A percentile compares a stretch with the other conserved stretches of the same genome.
These are phyloP conservation scores for Thelephora terrestris DNA, from an alignment of 1,284 basidiomycete genomes.

Conservation along the genomic window DNA sequence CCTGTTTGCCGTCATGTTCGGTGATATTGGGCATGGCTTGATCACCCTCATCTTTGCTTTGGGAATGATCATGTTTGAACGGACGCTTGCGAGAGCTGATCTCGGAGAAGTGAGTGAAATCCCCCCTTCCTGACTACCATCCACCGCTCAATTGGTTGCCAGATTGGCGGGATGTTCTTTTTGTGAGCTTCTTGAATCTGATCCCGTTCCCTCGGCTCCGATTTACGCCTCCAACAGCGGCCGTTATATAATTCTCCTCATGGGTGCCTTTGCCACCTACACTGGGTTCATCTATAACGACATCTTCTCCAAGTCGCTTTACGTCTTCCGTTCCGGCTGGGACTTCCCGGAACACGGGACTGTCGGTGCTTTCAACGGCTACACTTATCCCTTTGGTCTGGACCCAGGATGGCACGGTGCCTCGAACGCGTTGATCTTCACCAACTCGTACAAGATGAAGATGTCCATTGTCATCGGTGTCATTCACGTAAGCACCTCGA, in stretches of 20 bases:
- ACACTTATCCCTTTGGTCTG: slow-evolving; percentile 86
- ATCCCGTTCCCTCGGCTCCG: slow-evolving; percentile 10
- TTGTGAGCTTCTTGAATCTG: slow-evolving; percentile 46
- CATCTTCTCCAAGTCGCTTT: slow-evolving; percentile 91
- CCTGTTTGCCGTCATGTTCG: slow-evolving; percentile 99
- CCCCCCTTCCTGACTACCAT: not conserved
- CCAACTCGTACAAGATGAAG: slow-evolving; percentile 99
- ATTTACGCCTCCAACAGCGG: slow-evolving; percentile 42
- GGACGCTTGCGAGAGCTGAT: slow-evolving; percentile 64
- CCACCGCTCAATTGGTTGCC: slow-evolving; percentile 12
- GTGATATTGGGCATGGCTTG: slow-evolving; percentile 93
- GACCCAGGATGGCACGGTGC: slow-evolving; percentile 95
- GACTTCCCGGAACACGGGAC: slow-evolving; percentile 51
- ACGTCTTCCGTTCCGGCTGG: slow-evolving; percentile 89
- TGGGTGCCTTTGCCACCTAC: slow-evolving; percentile 94
- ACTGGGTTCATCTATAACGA: slow-evolving; percentile 99
- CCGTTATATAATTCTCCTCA: slow-evolving; percentile 96
- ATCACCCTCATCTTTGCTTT: slow-evolving; percentile 74
- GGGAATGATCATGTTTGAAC: slow-evolving; percentile 83
- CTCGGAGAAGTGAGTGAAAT: slow-evolving; percentile 63
- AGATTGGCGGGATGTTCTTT: slow-evolving; percentile 90
- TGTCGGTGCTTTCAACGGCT: slow-evolving; percentile 49
- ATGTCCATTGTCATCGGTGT: slow-evolving; percentile 98
- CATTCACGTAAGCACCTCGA: slow-evolving; percentile 65
- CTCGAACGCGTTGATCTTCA: slow-evolving; percentile 89